Evolutionary conservation across 2,329 filamentous ascomycete species (phyloP), one percentile per base, ranked within the genome.

Genomic region (Tolypocladium album): DNA sequence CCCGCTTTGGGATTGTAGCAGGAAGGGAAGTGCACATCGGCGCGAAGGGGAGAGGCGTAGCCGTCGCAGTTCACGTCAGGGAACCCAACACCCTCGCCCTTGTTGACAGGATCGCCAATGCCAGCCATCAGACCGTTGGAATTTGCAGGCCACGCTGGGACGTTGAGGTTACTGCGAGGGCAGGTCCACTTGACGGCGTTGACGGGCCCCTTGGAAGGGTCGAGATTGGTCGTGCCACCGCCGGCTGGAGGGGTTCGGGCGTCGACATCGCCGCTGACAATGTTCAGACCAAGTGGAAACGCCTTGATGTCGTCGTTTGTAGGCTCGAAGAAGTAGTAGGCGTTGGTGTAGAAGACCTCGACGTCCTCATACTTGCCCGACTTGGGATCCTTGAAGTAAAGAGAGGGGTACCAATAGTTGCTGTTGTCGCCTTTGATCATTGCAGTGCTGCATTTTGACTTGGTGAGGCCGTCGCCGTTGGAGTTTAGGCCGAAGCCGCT

Each of bases 321-420:
- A 52, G 76, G 67, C 65, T 87, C 84, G 70, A 87, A 87, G 73
- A 88, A 86, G 75, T 93, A 92, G 78, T 94, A 94, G 62, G 83
- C 82, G 68, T 87, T 86, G 82, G 88, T 86, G 70, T 90, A 90
- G 67, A 87, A 86, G 62, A 89, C 75, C 53, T 85, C 79, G 22
- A 92, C 88, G 42, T 81, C 79, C 71, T 86, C 82, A 65, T 90
- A 84, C 58, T 79, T 80, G 56, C 82, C 82, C 64, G 86, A 83
- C 65, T 81, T 75, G 67, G 84, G 79, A 64, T 88, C 82, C 65
- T 79, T 75, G 73, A 87, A 91, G 74, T 86, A 92, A 3, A 92
- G 75, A 36, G 79, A 78, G 1, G 89, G 88, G 60, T 86, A 85
- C 89, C 89, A 92, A 78, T 93, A 92, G 72, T 88, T 88, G 66